These are phyloP conservation scores for Sphaerobolus stellatus DNA, from an alignment of 1,284 basidiomycete species.

Conservation along the genomic window DNA sequence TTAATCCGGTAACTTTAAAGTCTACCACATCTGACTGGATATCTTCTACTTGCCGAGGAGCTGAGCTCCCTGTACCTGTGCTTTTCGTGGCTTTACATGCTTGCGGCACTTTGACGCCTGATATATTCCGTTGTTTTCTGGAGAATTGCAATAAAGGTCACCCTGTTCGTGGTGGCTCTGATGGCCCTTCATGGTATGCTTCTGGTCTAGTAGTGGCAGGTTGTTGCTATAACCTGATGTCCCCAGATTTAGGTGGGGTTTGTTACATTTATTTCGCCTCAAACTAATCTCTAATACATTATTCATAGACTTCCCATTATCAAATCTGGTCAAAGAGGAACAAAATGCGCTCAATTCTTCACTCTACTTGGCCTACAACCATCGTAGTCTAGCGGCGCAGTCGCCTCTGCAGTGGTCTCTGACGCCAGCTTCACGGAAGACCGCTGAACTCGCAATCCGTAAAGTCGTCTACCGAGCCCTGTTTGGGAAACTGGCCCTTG, in stretches of 20 bases:
- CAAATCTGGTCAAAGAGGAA: slow-evolving; percentile 24
- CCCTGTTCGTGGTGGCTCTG: background rate
- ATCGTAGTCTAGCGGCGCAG: slow-evolving; percentile 58
- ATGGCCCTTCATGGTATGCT: slow-evolving; percentile 34
- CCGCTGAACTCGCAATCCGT: slow-evolving; percentile 47
- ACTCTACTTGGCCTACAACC: slow-evolving; percentile 29
- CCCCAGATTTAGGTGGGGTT: slow-evolving; percentile 36
- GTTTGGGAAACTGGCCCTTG: slow-evolving; percentile 26
- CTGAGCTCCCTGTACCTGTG: slow-evolving; percentile 39
- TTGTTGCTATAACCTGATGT: slow-evolving; percentile 54
- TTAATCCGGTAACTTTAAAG: slow-evolving; percentile 7
- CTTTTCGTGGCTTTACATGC: slow-evolving; percentile 66
- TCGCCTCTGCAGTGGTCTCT: slow-evolving; percentile 42
- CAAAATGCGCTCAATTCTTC: background rate
- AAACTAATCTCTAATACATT: slow-evolving; percentile 6
- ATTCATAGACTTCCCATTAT: slow-evolving; percentile 46
- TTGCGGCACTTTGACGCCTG: slow-evolving; percentile 48
- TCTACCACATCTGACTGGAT: slow-evolving; percentile 4
- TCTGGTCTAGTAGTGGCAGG: slow-evolving; percentile 46
- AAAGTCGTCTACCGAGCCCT: slow-evolving; percentile 69
- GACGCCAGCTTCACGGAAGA: slow-evolving; percentile 20
- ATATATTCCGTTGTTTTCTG: slow-evolving; percentile 42
- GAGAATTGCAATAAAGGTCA: slow-evolving; percentile 16
- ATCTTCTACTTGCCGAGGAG: too few relatives aligned
- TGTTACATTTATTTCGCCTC: background rate